Evolutionary conservation across 2,329 filamentous ascomycete genomes (phyloP).

Genomic region (Fulvia fulva): DNA sequence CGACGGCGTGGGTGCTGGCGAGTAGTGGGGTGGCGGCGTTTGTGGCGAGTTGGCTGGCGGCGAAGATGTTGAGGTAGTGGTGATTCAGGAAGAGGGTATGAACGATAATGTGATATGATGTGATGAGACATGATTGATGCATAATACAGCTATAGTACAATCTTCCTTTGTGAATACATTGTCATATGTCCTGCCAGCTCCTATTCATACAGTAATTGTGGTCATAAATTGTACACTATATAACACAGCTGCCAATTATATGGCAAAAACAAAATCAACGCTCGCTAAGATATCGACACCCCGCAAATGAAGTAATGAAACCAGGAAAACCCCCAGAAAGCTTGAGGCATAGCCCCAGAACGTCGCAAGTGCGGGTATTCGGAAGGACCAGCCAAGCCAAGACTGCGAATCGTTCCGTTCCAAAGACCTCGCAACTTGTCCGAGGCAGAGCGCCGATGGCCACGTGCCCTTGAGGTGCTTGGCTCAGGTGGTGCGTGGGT

Average conservation of each 20-base stretch:
- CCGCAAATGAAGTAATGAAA: too few relatives aligned
- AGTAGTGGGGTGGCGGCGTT: conserved; percentile 19
- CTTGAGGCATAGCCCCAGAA: too few relatives aligned
- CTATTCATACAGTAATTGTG: too few relatives aligned
- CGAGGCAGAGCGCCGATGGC: neutral
- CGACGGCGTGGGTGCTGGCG: conserved; percentile 20
- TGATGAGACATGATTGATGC: neutral
- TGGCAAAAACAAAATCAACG: too few relatives aligned
- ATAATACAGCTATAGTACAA: too few relatives aligned
- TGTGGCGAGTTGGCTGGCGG: conserved; percentile 13
- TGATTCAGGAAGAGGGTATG: neutral
- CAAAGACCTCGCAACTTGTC: neutral
- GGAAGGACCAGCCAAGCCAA: neutral
- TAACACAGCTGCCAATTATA: too few relatives aligned
- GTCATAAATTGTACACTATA: too few relatives aligned
- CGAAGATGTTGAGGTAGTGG: conserved; percentile 6
- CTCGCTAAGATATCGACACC: too few relatives aligned
- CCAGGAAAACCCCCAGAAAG: too few relatives aligned
- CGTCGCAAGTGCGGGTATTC: too few relatives aligned
- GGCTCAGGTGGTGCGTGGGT: neutral
- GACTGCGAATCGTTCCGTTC: neutral
- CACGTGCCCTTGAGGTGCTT: neutral
- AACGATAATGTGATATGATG: neutral
- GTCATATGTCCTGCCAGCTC: too few relatives aligned
- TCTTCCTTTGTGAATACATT: too few relatives aligned